These are phyloP conservation scores for Cucurbita moschata DNA, from an alignment of 306 rosid species.

Conservation along the genomic window DNA sequence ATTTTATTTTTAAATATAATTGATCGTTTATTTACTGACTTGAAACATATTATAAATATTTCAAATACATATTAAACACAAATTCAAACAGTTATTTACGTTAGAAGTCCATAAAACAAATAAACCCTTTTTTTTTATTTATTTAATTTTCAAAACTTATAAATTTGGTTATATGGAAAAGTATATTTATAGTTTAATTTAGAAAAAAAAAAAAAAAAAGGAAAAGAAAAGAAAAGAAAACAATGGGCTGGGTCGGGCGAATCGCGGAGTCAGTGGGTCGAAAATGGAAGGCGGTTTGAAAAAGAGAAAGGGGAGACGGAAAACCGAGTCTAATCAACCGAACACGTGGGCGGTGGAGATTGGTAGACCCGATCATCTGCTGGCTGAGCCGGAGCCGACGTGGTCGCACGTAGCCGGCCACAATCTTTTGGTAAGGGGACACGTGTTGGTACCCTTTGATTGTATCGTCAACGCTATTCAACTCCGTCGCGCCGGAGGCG, in stretches of 20 bases:
- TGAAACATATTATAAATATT: no score
- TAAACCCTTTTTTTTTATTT: no score
- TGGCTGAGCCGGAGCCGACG: neutral
- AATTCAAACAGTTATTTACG: no score
- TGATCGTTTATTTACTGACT: no score
- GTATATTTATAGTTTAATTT: no score
- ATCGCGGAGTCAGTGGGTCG: neutral
- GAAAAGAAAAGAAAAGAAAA: neutral
- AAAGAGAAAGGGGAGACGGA: neutral
- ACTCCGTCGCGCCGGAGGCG: neutral
- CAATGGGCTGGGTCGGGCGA: neutral
- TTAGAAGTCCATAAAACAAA: no score
- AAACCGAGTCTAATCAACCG: neutral
- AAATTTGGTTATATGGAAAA: no score
- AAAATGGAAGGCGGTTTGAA: neutral
- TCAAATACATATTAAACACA: no score
- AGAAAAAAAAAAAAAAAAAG: no score
- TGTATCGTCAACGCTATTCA: neutral
- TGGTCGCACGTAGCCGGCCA: conserved; percentile 4
- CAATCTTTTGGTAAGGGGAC: neutral
- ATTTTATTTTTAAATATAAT: no score
- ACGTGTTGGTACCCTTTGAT: neutral
- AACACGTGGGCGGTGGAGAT: neutral
- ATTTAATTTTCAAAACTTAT: no score
- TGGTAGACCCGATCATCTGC: neutral